phyloP scores from a whole-genome alignment of 2,329 filamentous ascomycete species.

The Aureobasidium pullulans region DNA sequence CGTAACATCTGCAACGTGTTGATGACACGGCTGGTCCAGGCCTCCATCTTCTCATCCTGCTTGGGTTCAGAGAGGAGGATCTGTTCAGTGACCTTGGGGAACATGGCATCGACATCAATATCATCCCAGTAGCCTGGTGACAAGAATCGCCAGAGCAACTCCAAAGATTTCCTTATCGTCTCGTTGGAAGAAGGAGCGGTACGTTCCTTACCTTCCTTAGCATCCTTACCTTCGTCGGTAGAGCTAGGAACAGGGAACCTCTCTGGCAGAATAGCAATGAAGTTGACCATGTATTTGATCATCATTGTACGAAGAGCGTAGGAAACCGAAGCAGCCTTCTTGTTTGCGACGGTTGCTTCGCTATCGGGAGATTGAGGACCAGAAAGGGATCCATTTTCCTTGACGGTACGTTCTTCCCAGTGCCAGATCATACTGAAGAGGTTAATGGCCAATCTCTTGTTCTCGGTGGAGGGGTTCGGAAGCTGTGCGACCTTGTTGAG shows the following conservation, averaged over 20 bases:
- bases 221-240: conserved; percentile 42
- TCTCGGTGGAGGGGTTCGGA: conserved; percentile 80
- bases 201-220: conserved; percentile 50
- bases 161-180: conserved; percentile 76
- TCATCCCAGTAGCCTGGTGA: conserved; percentile 88
- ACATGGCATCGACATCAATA: conserved; percentile 74
- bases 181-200: conserved; percentile 53
- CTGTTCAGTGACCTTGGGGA: conserved; percentile 81
- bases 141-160: conserved; percentile 74
- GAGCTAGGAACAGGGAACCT: conserved; percentile 64
- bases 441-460: conserved; percentile 82
- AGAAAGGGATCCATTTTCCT: conserved; percentile 42
- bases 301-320: conserved; percentile 65
- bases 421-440: conserved; percentile 85
- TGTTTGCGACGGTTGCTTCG: conserved; percentile 20
- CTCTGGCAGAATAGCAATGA: conserved; percentile 85
- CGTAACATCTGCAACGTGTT: conserved; percentile 91
- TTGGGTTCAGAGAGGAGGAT: conserved; percentile 67
- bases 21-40: conserved; percentile 78
- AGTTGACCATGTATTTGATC: conserved; percentile 90
- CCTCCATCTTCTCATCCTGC: conserved; percentile 50
- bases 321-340: conserved; percentile 26
- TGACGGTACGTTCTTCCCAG: conserved; percentile 82
- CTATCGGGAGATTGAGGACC: conserved; percentile 21
- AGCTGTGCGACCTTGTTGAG: conserved; percentile 80